Evolutionary conservation across 495 filamentous ascomycete genomes (phyloP), one percentile per base, ranked within the genome.

Genomic region (Platismatia glauca): DNA sequence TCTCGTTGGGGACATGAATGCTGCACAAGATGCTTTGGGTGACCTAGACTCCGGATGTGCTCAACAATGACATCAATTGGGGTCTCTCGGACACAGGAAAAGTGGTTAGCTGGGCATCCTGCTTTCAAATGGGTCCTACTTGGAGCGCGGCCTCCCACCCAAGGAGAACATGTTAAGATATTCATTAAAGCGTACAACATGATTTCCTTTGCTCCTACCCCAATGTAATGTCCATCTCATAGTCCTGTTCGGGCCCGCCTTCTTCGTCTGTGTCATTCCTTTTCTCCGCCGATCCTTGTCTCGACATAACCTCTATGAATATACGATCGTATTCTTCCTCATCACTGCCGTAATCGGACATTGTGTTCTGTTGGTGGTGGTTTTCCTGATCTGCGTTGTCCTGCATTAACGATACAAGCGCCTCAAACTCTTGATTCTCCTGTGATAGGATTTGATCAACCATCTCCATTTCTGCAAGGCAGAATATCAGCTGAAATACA

Each of bases 1-100:
- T 73, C 78, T 98, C 15, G 87, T 98, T 55, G 88, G 91, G 29
- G 90, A 96, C 70, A 90, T 92, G 88, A 81, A 82, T 48, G 84
- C 86, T 62, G 85, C 87, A 4, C 86, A 90, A 66, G 86, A 90
- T 70, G 84, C 82, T 46, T 72, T 91, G 11, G 81, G 80, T 29
- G 86, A 84, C 63, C 77, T 89, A 37, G 87, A 90, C 65, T 80
- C 86, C 57, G 81, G 83, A 13, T 93, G 89, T 76, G 82, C 84
- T 64, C 82, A 84, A 63, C 88, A 91, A 76, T 91, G 74, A 80
- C 65, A 69, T 35, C 16, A 12, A 8, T 4, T 27, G 16, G 18
- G 50, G 29, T 53, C 50, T 7, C 12, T 53, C 0, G 50, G 16
- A 15, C 27, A 31, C 29, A 9, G 5, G 50, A n/a, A 33, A 4